Evolutionary conservation across 1,139 yeast genomes (phyloP).

Genomic region (Spathaspora jeffriesii): DNA sequence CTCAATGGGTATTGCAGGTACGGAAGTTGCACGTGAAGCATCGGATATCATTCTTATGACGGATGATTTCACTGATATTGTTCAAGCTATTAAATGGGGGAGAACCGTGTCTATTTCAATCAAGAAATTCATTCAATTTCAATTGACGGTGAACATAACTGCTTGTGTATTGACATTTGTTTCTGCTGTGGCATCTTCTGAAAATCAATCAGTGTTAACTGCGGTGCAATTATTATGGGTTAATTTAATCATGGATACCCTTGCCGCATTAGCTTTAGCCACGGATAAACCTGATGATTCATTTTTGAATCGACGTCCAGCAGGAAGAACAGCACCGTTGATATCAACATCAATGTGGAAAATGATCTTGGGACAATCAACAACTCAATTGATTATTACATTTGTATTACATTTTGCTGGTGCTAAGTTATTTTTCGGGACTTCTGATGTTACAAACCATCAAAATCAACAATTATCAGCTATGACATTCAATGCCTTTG

Average conservation of each 20-base stretch:
- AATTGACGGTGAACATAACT: conserved; percentile 92
- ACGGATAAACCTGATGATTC: conserved; percentile 94
- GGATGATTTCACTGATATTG: conserved; percentile 93
- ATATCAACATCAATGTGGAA: conserved; percentile 97
- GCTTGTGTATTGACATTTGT: conserved; percentile 94
- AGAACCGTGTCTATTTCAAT: conserved; percentile 95
- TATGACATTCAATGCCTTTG: conserved; percentile 92
- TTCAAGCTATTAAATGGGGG: conserved; percentile 99
- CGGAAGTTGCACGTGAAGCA: conserved; percentile 95
- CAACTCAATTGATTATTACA: conserved; percentile 75
- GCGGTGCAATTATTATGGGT: conserved; percentile 99
- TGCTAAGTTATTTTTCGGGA: conserved; percentile 53
- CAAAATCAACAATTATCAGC: conserved; percentile 68
- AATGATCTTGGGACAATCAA: conserved; percentile 90
- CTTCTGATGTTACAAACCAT: conserved; percentile 35
- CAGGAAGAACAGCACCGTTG: conserved; percentile 77
- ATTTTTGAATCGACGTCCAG: conserved; percentile 79
- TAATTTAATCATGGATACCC: conserved; percentile 95
- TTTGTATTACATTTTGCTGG: conserved; percentile 85
- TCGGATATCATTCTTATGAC: conserved; percentile 95
- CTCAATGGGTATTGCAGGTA: conserved; percentile 93
- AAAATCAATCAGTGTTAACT: conserved; percentile 83
- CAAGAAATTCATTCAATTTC: conserved; percentile 94
- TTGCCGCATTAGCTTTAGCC: conserved; percentile 97
- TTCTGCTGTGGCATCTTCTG: conserved; percentile 83